Percentiles rank a stretch among this genome's conserved stretches.
These are phyloP conservation scores for Micractinium sp. DNA, from an alignment of 139 green algal species.

Conservation along the genomic window DNA sequence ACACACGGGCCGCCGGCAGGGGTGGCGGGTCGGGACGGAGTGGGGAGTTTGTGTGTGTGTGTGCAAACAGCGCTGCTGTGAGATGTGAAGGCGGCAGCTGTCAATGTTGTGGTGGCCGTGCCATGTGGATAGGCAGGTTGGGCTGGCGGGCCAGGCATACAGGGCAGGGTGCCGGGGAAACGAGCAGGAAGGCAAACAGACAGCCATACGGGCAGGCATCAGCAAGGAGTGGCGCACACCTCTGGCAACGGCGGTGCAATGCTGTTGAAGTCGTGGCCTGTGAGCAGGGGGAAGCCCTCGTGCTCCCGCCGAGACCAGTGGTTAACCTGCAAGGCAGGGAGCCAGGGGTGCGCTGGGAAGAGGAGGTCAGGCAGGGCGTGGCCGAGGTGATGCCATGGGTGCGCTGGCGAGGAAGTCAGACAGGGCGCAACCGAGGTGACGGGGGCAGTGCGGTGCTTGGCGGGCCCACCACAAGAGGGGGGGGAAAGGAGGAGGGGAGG, in stretches of 20 bases:
- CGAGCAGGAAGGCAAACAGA: background rate
- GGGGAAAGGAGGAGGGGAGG: background rate
- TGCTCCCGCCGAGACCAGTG: constrained; percentile 23
- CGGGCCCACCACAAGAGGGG: too few relatives aligned
- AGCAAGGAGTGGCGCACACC: background rate
- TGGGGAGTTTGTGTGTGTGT: background rate
- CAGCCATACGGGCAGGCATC: background rate
- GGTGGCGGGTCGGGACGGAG: too few relatives aligned
- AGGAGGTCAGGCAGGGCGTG: background rate
- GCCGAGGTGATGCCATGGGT: too few relatives aligned
- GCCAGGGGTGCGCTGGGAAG: background rate
- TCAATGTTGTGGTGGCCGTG: too few relatives aligned
- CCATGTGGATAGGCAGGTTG: too few relatives aligned
- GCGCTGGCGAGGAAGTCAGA: too few relatives aligned
- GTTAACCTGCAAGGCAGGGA: background rate
- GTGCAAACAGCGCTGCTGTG: too few relatives aligned
- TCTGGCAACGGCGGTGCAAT: constrained; percentile 28
- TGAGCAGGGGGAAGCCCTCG: constrained; percentile 17
- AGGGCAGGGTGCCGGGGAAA: too few relatives aligned
- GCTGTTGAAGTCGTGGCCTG: background rate
- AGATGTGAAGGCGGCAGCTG: background rate
- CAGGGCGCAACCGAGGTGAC: too few relatives aligned
- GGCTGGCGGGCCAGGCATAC: too few relatives aligned
- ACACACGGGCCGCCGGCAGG: background rate
- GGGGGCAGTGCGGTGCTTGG: too few relatives aligned